Percentiles rank a stretch among this genome's conserved stretches.
Evolutionary conservation across 2,329 filamentous ascomycete species (phyloP).

Genomic region (Sarocladium brachiariae): DNA sequence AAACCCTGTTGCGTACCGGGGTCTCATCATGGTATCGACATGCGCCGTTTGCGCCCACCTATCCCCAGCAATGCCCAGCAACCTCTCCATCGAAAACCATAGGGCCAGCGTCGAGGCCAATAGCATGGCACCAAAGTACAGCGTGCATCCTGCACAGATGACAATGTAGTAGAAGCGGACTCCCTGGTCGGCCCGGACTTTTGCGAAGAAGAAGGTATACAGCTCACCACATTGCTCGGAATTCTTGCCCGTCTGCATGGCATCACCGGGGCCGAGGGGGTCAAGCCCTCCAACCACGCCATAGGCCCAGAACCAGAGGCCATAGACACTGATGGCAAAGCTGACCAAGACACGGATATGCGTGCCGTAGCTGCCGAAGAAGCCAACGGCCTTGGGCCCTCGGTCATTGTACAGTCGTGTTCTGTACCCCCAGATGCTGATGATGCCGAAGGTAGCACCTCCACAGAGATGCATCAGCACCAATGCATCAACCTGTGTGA

Average conservation of each 20-base stretch:
- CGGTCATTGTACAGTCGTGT: constrained; percentile 17
- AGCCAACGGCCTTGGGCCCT: constrained; percentile 15
- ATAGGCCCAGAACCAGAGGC: constrained; percentile 22
- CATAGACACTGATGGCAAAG: constrained; percentile 18
- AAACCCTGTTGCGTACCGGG: constrained; percentile 17
- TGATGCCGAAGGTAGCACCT: constrained; percentile 21
- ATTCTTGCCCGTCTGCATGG: constrained; percentile 13
- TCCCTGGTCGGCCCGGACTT: constrained; percentile 15
- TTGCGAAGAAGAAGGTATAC: constrained; percentile 22
- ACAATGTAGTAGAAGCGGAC: constrained; percentile 18
- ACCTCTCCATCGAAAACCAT: constrained; percentile 12
- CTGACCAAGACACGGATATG: constrained; percentile 18
- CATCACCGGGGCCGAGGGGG: constrained; percentile 13
- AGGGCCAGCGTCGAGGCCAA: constrained; percentile 15
- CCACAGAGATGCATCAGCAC: constrained; percentile 23
- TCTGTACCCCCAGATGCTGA: constrained; percentile 22
- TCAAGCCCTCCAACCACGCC: constrained; percentile 15
- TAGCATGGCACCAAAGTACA: constrained; percentile 18
- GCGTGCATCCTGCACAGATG: constrained; percentile 14
- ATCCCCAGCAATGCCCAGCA: background rate
- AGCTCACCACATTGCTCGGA: constrained; percentile 12
- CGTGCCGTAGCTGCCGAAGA: constrained; percentile 19
- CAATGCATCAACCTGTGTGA: constrained; percentile 19
- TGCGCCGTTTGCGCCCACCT: constrained; percentile 2
- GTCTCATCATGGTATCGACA: constrained; percentile 9